Base-by-base conservation (phyloP, 75 land plant genomes). In the Pinus tabuliformis region DNA sequence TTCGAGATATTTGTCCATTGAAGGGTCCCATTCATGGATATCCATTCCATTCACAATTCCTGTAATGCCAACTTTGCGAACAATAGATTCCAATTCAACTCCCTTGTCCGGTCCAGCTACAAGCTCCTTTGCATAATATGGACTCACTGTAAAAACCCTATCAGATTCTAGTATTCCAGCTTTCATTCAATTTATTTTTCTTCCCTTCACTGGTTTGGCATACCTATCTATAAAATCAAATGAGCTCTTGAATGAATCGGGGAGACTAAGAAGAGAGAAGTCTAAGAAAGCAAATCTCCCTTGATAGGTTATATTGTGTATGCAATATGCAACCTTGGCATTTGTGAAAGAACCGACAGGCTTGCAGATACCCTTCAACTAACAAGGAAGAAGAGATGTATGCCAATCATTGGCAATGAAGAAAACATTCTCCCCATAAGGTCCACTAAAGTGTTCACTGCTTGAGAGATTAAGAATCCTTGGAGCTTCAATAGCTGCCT, bases 351-450 rank as follows among this genome's bases (percentile, higher is more conserved):
- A 71, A 11, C 99, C 99, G 21, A 56, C 60, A 11, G 90, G 59
- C 78, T 97, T 79, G 78, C 94, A 97, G 75, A 90, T 83, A 58
- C 81, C 72, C 76, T 97, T 97, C 65, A 97, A 76, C 80, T 94
- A 97, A 84, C 99, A 94, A 15, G 99, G 90, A 73, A 94, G 86
- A 26, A 90, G 87, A 60, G 91, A 93, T 60, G 99, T 92, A 81
- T 96, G 99, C 99, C 99, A 96, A 79, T 96, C 99, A 79, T 96
- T 96, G 14, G 90, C 91, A 77, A 96, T 75, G 79, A 96, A 96
- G 24, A 90, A 80, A 73, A 96, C 99, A 87, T 96, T 89, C 73
- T 96, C 99, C 45, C 99, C 99, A 85, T 94, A 96, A 73, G 98
- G 93, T 66, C 99, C 99, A 73, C 89, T 87, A 77, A 89, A 90